phyloP scores from a whole-genome alignment of 2,329 filamentous ascomycete species.

The Beauveria bassiana region DNA sequence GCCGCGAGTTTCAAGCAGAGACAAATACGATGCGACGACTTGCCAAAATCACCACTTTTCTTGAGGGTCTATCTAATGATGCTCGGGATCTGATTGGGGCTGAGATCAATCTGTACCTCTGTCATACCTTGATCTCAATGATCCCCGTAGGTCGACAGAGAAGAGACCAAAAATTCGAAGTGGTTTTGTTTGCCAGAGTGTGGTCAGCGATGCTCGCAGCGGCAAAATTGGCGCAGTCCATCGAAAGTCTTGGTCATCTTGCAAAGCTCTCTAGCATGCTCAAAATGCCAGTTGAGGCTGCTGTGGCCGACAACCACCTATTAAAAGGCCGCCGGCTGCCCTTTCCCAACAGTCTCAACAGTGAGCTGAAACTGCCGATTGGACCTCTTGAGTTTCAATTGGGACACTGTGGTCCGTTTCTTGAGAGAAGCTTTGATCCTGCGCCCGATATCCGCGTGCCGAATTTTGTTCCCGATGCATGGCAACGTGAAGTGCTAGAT shows the following conservation, averaged over 20 bases:
- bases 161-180: background rate
- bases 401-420: constrained; percentile 60
- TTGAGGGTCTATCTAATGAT: constrained; percentile 31
- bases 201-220: constrained; percentile 15
- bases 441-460: constrained; percentile 57
- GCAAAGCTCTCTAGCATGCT: constrained; percentile 12
- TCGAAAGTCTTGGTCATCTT: constrained; percentile 10
- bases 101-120: constrained; percentile 27
- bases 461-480: constrained; percentile 64
- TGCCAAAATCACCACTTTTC: constrained; percentile 38
- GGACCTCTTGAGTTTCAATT: constrained; percentile 52
- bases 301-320: background rate
- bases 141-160: background rate
- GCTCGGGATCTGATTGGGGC: constrained; percentile 20
- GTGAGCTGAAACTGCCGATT: constrained; percentile 6
- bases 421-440: constrained; percentile 68
- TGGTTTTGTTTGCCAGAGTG: constrained; percentile 11
- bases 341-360: background rate
- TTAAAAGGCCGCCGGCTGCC: background rate
- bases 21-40: constrained; percentile 34
- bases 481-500: constrained; percentile 68
- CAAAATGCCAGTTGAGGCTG: constrained; percentile 8
- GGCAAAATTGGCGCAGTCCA: constrained; percentile 8
- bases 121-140: constrained; percentile 20
- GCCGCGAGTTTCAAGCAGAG: constrained; percentile 39